Conservation (phyloP, 257 asterid species). For the Knoxia roxburghii region DNA sequence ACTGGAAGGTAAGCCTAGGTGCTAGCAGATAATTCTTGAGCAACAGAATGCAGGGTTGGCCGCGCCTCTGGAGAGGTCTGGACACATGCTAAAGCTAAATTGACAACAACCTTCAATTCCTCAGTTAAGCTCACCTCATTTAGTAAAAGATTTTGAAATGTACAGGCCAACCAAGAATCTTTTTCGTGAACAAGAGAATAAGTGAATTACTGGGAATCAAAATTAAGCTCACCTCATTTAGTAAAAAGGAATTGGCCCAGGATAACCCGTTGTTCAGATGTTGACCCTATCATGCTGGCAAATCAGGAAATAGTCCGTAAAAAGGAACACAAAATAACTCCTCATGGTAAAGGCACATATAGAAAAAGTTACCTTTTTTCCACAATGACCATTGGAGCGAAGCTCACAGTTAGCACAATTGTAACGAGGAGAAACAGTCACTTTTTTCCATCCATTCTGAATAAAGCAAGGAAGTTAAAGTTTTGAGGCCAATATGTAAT, state of each 20-base stretch:
- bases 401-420: slow-evolving; percentile 90
- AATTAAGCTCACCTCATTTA: not conserved
- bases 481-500: too few species aligned
- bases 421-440: slow-evolving; percentile 16
- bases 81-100: too few species aligned
- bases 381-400: slow-evolving; percentile 73
- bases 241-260: slow-evolving; percentile 60
- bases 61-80: too few species aligned
- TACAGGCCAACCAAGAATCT: too few species aligned
- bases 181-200: too few species aligned
- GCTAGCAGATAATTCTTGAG: too few species aligned
- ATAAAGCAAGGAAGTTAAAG: not conserved
- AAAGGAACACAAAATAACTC: not conserved
- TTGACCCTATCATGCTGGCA: slow-evolving; percentile 51
- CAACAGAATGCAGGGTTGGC: too few species aligned
- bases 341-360: not conserved
- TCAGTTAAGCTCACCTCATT: too few species aligned
- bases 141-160: too few species aligned
- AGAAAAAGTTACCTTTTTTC: slow-evolving; percentile 53
- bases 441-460: not conserved
- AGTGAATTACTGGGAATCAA: not conserved
- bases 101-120: too few species aligned
- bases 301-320: slow-evolving; percentile 13
- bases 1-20: too few species aligned
- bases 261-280: slow-evolving; percentile 48